Conservation (phyloP, 169 alveolate species). For the Eimeria acervulina region DNA sequence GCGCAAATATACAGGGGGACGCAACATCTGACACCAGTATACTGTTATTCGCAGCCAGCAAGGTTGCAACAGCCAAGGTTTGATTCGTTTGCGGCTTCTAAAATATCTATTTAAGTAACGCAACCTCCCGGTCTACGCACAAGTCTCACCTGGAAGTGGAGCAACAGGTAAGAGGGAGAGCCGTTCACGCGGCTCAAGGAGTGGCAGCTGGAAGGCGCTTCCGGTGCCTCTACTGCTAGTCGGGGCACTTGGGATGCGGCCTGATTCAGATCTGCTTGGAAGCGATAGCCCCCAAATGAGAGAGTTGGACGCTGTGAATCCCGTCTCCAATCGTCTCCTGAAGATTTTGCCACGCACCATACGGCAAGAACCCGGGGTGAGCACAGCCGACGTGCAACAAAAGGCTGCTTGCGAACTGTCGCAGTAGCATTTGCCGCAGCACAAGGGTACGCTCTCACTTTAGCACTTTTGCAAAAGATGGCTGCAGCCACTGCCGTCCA, state of each 20-base stretch:
- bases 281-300: slow-evolving; percentile 15
- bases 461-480: not conserved
- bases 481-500: slow-evolving; percentile 60
- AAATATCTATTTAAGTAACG: not conserved
- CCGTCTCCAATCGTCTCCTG: slow-evolving; percentile 32
- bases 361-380: not conserved
- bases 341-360: not conserved
- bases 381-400: not conserved
- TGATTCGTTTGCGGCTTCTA: not conserved
- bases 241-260: not conserved
- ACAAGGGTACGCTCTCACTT: not conserved
- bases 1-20: not conserved
- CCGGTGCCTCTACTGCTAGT: not conserved
- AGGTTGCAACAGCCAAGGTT: not conserved
- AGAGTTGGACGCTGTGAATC: slow-evolving; percentile 45
- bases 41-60: not conserved
- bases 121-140: not conserved
- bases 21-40: not conserved
- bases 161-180: slow-evolving; percentile 56
- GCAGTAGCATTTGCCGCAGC: not conserved
- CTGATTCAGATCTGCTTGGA: not conserved
- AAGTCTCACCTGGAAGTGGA: slow-evolving; percentile 56
- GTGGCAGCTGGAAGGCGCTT: not conserved
- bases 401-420: not conserved
- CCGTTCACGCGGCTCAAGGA: slow-evolving; percentile 57